Conservation (phyloP, 805 yeast genomes). For the Teunomyces kruisii region DNA sequence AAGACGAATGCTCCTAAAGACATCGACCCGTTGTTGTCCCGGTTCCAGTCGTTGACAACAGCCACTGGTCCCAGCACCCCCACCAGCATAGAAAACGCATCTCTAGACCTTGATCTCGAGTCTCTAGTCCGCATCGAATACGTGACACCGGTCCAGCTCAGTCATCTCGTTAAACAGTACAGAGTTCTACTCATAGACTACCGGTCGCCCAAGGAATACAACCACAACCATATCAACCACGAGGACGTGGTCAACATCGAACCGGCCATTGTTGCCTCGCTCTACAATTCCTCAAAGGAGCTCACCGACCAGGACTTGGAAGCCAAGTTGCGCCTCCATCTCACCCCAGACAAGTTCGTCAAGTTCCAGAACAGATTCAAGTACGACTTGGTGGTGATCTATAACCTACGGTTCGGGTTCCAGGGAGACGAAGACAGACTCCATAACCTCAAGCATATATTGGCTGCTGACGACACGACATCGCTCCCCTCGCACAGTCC, state of each 20-base stretch:
- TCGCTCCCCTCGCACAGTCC: conserved; percentile 56
- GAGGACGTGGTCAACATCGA: conserved; percentile 69
- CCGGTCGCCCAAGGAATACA: conserved; percentile 60
- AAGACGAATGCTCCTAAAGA: not conserved
- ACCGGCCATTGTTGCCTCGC: conserved; percentile 41
- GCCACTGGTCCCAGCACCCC: not conserved
- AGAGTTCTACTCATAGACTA: conserved; percentile 67
- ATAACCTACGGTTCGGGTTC: conserved; percentile 50
- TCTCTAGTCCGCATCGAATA: conserved; percentile 10
- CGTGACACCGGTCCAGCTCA: conserved; percentile 20
- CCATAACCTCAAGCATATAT: conserved; percentile 33
- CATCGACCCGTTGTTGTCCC: conserved; percentile 24
- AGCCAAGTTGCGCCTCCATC: conserved; percentile 51
- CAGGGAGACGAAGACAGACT: conserved; percentile 25
- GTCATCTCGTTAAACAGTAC: conserved; percentile 7
- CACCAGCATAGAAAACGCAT: not conserved
- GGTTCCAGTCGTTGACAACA: conserved; percentile 21
- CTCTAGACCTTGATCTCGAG: not conserved
- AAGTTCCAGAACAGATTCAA: conserved; percentile 52
- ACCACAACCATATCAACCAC: conserved; percentile 60
- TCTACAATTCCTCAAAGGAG: conserved; percentile 33
- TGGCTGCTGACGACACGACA: conserved; percentile 33
- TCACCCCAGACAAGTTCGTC: conserved; percentile 55
- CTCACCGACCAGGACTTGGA: conserved; percentile 68
- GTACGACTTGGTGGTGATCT: conserved; percentile 65